Conservation (phyloP, 2,329 filamentous ascomycete species). For the Colletotrichum sp. region DNA sequence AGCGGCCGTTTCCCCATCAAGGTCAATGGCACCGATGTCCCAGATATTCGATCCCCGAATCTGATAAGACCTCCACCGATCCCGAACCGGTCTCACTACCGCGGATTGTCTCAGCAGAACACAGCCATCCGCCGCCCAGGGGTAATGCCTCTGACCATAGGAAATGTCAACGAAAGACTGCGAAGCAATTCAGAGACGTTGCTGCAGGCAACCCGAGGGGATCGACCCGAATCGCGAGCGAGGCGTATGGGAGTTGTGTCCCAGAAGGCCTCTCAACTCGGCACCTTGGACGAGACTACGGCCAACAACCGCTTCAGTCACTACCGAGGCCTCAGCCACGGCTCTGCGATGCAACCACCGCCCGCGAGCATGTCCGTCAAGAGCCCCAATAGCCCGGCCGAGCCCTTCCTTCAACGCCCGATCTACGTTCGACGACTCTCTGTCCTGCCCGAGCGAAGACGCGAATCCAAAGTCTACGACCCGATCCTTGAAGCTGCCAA, state of each 20-base stretch:
- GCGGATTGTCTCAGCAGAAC: constrained; percentile 74
- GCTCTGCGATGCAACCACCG: constrained; percentile 69
- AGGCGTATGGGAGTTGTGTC: constrained; percentile 70
- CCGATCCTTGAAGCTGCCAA: constrained; percentile 70
- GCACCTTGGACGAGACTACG: constrained; percentile 66
- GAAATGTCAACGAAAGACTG: constrained; percentile 70
- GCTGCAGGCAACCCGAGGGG: constrained; percentile 51
- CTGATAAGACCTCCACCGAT: constrained; percentile 75
- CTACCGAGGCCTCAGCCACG: constrained; percentile 70
- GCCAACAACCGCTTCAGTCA: constrained; percentile 71
- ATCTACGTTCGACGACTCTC: constrained; percentile 69
- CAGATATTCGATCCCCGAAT: constrained; percentile 72
- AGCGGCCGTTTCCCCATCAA: constrained; percentile 73
- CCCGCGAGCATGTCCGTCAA: constrained; percentile 42
- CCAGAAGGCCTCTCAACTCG: constrained; percentile 64
- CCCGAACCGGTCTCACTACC: constrained; percentile 80
- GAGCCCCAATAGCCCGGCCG: constrained; percentile 66
- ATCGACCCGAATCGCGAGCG: constrained; percentile 59
- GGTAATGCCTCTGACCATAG: constrained; percentile 73
- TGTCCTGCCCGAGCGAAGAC: constrained; percentile 66
- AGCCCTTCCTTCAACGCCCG: constrained; percentile 61
- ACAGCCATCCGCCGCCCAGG: constrained; percentile 70
- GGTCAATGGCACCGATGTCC: constrained; percentile 74
- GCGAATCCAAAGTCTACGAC: constrained; percentile 65
- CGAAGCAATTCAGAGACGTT: constrained; percentile 70